Evolutionary conservation across 371 early-diverging fungal genomes (phyloP).

Genomic region (Syncephalastrum monosporum): DNA sequence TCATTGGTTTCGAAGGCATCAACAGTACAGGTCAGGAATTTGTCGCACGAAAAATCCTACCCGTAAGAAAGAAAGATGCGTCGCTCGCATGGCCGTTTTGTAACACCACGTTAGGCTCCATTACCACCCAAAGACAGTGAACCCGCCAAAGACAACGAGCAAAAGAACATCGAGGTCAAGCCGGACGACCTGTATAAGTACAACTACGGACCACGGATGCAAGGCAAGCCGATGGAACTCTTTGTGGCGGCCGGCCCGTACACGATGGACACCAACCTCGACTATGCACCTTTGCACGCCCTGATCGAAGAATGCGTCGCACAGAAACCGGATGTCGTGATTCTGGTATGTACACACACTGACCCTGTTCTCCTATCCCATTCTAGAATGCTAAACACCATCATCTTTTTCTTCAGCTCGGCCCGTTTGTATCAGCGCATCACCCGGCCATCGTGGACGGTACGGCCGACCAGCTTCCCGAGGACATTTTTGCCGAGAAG

Average conservation of each 20-base stretch:
- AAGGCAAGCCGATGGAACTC: slow-evolving; percentile 58
- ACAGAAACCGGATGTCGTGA: slow-evolving; percentile 74
- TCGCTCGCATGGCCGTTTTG: not conserved
- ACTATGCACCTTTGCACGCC: slow-evolving; percentile 77
- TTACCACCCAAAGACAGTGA: slow-evolving; percentile 15
- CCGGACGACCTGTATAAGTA: not conserved
- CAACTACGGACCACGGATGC: not conserved
- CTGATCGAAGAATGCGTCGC: slow-evolving; percentile 56
- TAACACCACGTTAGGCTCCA: slow-evolving; percentile 29
- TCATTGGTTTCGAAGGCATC: slow-evolving; percentile 42
- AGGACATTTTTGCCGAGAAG: slow-evolving; percentile 62
- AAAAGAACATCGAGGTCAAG: slow-evolving; percentile 2
- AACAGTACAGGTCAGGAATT: slow-evolving; percentile 32
- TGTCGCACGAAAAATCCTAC: slow-evolving; percentile 17
- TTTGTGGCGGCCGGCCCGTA: slow-evolving; percentile 84
- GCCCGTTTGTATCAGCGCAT: slow-evolving; percentile 79
- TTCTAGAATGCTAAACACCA: not conserved
- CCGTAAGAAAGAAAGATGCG: slow-evolving; percentile 8
- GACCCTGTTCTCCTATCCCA: not conserved
- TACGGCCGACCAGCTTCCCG: slow-evolving; percentile 53
- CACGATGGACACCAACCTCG: slow-evolving; percentile 71
- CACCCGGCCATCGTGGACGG: slow-evolving; percentile 67
- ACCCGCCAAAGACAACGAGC: not conserved
- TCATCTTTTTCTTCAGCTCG: slow-evolving; percentile 47
- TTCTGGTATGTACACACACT: slow-evolving; percentile 56